A percentile compares a stretch with the other conserved stretches of the same genome.
Evolutionary conservation across 1,139 yeast genomes (phyloP).

Genomic region (Geotrichum aggregatum): DNA sequence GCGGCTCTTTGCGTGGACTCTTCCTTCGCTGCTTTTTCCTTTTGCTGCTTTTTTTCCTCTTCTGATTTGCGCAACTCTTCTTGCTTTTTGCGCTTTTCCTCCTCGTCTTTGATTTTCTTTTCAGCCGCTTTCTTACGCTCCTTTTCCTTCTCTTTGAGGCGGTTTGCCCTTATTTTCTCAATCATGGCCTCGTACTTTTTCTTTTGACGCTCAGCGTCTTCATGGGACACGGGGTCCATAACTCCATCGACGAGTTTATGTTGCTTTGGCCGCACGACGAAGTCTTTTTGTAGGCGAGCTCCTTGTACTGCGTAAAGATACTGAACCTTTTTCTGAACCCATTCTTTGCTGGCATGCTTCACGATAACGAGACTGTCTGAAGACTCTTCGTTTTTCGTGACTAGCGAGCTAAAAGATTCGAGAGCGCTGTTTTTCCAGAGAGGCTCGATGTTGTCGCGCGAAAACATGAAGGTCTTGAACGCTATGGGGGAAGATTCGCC

Average conservation of each 20-base stretch:
- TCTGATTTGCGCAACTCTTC: conserved; percentile 8
- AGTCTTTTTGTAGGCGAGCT: conserved; percentile 9
- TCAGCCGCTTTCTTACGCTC: not conserved
- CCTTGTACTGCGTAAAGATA: conserved; percentile 12
- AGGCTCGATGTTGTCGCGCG: too few relatives aligned
- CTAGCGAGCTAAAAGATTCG: too few relatives aligned
- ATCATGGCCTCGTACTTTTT: conserved; percentile 7
- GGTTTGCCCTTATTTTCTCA: conserved; percentile 3
- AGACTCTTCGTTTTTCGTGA: too few relatives aligned
- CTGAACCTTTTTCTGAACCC: conserved; percentile 1
- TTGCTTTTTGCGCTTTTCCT: conserved; percentile 11
- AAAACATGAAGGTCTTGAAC: too few relatives aligned
- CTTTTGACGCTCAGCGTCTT: conserved; percentile 10
- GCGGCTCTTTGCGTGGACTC: not conserved
- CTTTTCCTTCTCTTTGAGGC: not conserved
- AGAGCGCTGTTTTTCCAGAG: too few relatives aligned
- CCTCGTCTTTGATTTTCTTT: not conserved
- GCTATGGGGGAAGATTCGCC: too few relatives aligned
- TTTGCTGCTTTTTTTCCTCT: conserved; percentile 12
- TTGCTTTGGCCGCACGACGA: conserved; percentile 5
- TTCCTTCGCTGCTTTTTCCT: not conserved
- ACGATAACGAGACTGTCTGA: too few relatives aligned
- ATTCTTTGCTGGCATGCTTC: not conserved
- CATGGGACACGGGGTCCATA: conserved; percentile 7
- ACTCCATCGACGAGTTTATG: conserved; percentile 15